phyloP scores from a whole-genome alignment of 768 basidiomycete species.

The Suillus hirtellus region DNA sequence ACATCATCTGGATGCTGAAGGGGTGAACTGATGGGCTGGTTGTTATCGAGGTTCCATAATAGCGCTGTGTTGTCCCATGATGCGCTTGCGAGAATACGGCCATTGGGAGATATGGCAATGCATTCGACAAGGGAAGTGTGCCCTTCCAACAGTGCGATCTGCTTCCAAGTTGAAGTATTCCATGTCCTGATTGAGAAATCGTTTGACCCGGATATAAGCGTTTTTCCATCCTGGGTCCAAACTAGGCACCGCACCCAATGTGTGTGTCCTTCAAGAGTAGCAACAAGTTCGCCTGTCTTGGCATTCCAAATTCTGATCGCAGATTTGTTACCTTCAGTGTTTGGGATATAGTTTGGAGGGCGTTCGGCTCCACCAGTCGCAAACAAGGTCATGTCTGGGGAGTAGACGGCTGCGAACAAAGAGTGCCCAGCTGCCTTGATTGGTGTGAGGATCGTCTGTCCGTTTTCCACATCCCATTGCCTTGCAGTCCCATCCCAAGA shows the following conservation, averaged over 20 bases:
- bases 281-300: background rate
- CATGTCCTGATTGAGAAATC: background rate
- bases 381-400: background rate
- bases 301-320: background rate
- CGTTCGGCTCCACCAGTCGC: background rate
- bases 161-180: background rate
- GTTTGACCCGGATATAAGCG: fast-evolving
- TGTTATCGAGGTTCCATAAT: background rate
- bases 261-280: background rate
- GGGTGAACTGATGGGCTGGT: background rate
- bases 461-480: background rate
- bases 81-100: background rate
- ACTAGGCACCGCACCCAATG: background rate
- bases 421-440: background rate
- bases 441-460: background rate
- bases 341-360: too few relatives aligned
- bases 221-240: background rate
- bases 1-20: fast-evolving
- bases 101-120: background rate
- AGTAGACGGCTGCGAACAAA: background rate
- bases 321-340: background rate
- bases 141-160: background rate
- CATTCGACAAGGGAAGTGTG: fast-evolving
- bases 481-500: background rate
- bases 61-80: fast-evolving